Base-by-base conservation (phyloP, 306 rosid species). In the Cucumis cinereus region DNA sequence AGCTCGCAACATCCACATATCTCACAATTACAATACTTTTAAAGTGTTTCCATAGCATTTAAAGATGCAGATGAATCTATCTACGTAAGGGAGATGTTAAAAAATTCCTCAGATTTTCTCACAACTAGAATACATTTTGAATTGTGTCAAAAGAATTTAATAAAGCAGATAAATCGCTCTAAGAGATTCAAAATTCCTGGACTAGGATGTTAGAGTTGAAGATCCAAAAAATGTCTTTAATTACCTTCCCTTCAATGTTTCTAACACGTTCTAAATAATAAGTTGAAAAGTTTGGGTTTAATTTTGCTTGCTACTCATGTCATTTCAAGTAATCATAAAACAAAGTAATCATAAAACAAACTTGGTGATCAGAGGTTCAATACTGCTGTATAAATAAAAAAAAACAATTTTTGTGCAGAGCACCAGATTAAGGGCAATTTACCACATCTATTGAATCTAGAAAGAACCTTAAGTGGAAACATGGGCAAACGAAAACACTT, bases 1-100 rank as follows among this genome's bases (percentile, higher is more conserved):
- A 78, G 81, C 59, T 61, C 54, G 62, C 73, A 67, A 67, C 73
- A 67, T 67, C 55, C 74, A 68, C 54, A 78, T 64, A 70, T 69
- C 82, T 90, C 70, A 79, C 69, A 56, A 62, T 23, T 69, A 58
- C 35, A 40, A 67, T 41, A 12, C 73, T 67, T 23, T 15, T 5
- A 13, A 64, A 68, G 36, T 62, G 74, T 68, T 68, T 43, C 55
- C 35, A 41, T 11, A 22, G 55, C 74, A 43, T 12, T 52, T 33
- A 73, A 13, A 33, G 49, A 73, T 30, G 58, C 75, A 41, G 36
- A 43, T 68, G 24, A 43, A 23, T 24, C 35, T 45, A 20, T 41
- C 73, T 13, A 41, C 17, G 62, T 56, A 56, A 24, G 58, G 58
- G 47, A 9, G 10, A 20, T 13, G 1, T 5, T 57, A 57, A 4